phyloP scores from a whole-genome alignment of 1,139 yeast species.

The Candida pseudoviswanathii region DNA sequence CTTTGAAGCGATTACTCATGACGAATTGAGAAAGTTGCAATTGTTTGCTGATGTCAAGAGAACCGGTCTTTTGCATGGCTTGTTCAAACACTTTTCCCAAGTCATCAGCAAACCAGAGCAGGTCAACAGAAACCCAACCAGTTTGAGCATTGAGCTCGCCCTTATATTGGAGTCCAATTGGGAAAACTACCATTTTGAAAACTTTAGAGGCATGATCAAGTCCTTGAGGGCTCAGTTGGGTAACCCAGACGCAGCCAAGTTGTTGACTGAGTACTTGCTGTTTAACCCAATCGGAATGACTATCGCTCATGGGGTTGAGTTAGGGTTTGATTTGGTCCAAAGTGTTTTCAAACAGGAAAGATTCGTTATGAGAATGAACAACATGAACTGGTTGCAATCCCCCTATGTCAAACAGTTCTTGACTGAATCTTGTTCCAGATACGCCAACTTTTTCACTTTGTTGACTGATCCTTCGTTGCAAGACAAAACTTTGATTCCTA shows the following conservation, averaged over 20 bases:
- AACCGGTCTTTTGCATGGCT: slow-evolving; percentile 5
- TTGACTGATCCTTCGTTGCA: slow-evolving; percentile 14
- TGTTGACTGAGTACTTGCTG: slow-evolving; percentile 16
- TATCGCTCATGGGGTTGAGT: slow-evolving; percentile 17
- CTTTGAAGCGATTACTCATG: slow-evolving; percentile 7
- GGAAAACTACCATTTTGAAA: slow-evolving; percentile 2
- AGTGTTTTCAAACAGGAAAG: slow-evolving; percentile 33
- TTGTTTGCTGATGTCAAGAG: slow-evolving; percentile 7
- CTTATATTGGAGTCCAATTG: not conserved
- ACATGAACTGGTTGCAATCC: slow-evolving; percentile 31
- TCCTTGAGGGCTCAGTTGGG: not conserved
- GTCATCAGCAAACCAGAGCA: not conserved
- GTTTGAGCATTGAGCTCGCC: slow-evolving; percentile 4
- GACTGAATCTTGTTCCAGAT: slow-evolving; percentile 25
- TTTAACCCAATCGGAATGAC: slow-evolving; percentile 26
- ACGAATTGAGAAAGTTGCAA: slow-evolving; percentile 7
- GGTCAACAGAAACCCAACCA: slow-evolving; percentile 1
- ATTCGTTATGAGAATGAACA: slow-evolving; percentile 33
- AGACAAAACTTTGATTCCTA: slow-evolving; percentile 29
- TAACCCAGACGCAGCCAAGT: not conserved
- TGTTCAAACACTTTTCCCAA: slow-evolving; percentile 7
- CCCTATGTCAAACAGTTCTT: slow-evolving; percentile 22
- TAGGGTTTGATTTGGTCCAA: slow-evolving; percentile 34
- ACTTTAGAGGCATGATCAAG: not conserved
- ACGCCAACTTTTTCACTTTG: slow-evolving; percentile 27